phyloP scores from a whole-genome alignment of 1,139 yeast species.

The Pichia sp. region DNA sequence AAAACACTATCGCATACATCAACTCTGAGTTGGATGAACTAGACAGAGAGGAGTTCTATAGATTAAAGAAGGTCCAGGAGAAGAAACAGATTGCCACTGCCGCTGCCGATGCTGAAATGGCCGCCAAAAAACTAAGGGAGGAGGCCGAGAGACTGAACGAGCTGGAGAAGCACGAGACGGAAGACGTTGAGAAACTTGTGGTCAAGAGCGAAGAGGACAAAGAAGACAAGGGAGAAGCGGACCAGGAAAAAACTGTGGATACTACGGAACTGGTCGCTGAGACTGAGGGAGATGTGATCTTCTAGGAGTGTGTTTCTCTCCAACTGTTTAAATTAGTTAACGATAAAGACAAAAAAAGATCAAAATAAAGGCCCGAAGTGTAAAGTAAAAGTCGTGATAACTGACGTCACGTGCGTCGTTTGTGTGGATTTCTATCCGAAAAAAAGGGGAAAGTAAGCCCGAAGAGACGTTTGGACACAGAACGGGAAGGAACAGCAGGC shows the following conservation, averaged over 20 bases:
- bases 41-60: slow-evolving; percentile 95
- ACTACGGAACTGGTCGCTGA: slow-evolving; percentile 37
- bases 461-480: no score
- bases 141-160: slow-evolving; percentile 18
- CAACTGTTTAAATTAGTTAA: slow-evolving; percentile 3
- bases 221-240: slow-evolving; percentile 4
- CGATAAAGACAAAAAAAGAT: neutral
- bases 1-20: slow-evolving; percentile 88
- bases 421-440: no score
- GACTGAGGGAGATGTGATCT: slow-evolving; percentile 48
- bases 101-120: slow-evolving; percentile 53
- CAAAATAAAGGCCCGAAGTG: neutral
- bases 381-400: neutral
- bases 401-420: no score
- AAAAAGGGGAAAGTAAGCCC: no score
- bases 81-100: slow-evolving; percentile 84
- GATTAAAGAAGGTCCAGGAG: slow-evolving; percentile 94
- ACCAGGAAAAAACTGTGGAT: slow-evolving; percentile 20
- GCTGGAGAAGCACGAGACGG: slow-evolving; percentile 24
- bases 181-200: slow-evolving; percentile 16
- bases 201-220: slow-evolving; percentile 13
- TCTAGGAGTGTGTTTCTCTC: slow-evolving; percentile 25
- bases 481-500: no score
- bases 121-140: slow-evolving; percentile 29
- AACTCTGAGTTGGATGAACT: slow-evolving; percentile 95